These are phyloP conservation scores for Diaporthe capsici DNA, from an alignment of 2,329 filamentous ascomycete species.

Conservation along the genomic window DNA sequence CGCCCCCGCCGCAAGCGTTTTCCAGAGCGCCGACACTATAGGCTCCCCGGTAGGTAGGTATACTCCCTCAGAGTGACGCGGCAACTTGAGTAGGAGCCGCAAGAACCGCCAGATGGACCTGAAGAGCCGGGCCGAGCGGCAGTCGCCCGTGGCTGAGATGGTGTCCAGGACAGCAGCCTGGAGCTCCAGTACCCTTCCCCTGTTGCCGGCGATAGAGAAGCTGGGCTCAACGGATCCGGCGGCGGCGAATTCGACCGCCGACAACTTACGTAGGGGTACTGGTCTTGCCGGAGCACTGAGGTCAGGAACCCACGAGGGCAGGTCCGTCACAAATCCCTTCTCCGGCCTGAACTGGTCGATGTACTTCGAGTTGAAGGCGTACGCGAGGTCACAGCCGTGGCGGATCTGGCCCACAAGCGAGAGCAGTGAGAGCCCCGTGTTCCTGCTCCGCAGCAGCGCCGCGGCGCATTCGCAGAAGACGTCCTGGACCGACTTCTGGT, in stretches of 20 bases:
- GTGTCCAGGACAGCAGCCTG: background rate
- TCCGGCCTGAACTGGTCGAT: background rate
- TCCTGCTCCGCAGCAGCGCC: background rate
- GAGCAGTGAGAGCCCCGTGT: background rate
- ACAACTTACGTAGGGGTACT: background rate
- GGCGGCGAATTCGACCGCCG: background rate
- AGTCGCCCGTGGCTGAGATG: background rate
- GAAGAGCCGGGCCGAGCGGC: background rate
- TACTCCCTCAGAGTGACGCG: background rate
- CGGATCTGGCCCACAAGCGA: conserved; percentile 1
- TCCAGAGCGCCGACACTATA: conserved; percentile 11
- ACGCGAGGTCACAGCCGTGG: background rate
- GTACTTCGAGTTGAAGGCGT: background rate
- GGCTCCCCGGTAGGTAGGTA: background rate
- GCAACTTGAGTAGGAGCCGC: background rate
- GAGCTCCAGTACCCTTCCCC: background rate
- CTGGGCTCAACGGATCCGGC: background rate
- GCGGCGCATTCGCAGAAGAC: background rate
- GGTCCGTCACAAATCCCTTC: background rate
- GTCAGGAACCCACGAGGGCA: conserved; percentile 6
- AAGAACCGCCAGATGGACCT: background rate
- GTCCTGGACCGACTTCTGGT: conserved; percentile 2
- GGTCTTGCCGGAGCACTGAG: conserved; percentile 8
- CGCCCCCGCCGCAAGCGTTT: background rate
- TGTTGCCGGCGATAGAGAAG: background rate